phyloP scores from a whole-genome alignment of 148 eudicot genomes.

The Rhododendron vialii region DNA sequence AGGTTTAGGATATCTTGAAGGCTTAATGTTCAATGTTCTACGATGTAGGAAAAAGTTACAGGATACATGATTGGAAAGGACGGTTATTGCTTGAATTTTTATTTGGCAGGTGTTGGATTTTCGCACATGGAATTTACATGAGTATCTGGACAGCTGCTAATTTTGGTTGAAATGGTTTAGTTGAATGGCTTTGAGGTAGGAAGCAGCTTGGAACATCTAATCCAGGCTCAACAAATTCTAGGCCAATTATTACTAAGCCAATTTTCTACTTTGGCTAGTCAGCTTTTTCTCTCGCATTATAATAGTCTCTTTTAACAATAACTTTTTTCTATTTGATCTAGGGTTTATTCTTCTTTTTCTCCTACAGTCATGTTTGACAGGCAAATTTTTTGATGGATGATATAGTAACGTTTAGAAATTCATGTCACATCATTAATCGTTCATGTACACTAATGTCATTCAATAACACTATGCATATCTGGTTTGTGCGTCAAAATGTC shows the following conservation, averaged over 20 bases:
- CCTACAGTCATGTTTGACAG: neutral
- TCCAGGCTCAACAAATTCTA: neutral
- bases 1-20: neutral
- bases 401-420: neutral
- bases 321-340: neutral
- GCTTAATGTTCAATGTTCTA: neutral
- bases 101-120: neutral
- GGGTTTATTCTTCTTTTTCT: neutral
- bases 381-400: neutral
- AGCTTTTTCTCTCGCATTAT: neutral
- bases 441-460: neutral
- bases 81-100: neutral
- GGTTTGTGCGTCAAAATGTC: neutral
- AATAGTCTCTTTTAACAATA: neutral
- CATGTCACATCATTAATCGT: neutral
- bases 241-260: neutral
- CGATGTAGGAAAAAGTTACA: neutral
- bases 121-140: neutral
- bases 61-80: slow-evolving; percentile 2
- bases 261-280: neutral
- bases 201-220: neutral
- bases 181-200: slow-evolving; percentile 1
- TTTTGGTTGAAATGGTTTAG: neutral
- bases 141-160: neutral
- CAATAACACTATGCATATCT: neutral